These are phyloP conservation scores for Leucosporidium creatinivorum DNA, from an alignment of 768 basidiomycete species.

Conservation along the genomic window DNA sequence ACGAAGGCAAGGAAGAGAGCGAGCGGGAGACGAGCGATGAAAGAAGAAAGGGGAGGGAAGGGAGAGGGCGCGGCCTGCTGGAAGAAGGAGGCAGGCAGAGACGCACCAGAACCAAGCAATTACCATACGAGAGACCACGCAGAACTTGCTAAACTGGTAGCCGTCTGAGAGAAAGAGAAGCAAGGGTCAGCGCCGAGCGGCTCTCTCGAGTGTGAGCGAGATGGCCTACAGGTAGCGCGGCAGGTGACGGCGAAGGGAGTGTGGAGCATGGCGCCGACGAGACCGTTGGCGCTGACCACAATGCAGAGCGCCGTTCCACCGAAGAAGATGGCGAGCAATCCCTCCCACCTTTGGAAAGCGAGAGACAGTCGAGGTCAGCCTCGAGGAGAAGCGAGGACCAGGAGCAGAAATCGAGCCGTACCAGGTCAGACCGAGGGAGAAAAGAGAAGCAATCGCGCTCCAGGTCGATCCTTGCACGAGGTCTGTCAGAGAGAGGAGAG, in stretches of 20 bases:
- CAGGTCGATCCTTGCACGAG: no score
- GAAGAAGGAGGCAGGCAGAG: neutral
- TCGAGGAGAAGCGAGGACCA: neutral
- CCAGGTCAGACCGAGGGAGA: conserved; percentile 26
- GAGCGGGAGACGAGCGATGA: no score
- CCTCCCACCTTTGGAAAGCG: neutral
- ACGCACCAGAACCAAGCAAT: conserved; percentile 29
- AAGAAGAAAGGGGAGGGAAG: no score
- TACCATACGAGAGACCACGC: conserved; percentile 19
- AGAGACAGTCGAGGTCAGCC: neutral
- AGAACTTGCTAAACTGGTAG: conserved; percentile 21
- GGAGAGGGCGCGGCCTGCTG: no score
- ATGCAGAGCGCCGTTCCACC: conserved; percentile 16
- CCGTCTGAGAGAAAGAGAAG: neutral
- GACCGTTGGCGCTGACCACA: conserved; percentile 19
- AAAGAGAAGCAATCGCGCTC: neutral
- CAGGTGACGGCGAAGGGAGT: conserved; percentile 24
- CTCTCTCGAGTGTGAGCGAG: neutral
- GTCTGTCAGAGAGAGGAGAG: no score
- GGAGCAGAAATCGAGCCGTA: no score
- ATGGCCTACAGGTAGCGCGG: conserved; percentile 5
- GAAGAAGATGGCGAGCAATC: conserved; percentile 21
- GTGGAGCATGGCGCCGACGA: conserved; percentile 14
- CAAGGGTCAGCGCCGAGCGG: no score
- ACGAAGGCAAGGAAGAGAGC: no score